These are phyloP conservation scores for Raffaelea albimanens DNA, from an alignment of 2,329 filamentous ascomycete genomes.

Conservation along the genomic window DNA sequence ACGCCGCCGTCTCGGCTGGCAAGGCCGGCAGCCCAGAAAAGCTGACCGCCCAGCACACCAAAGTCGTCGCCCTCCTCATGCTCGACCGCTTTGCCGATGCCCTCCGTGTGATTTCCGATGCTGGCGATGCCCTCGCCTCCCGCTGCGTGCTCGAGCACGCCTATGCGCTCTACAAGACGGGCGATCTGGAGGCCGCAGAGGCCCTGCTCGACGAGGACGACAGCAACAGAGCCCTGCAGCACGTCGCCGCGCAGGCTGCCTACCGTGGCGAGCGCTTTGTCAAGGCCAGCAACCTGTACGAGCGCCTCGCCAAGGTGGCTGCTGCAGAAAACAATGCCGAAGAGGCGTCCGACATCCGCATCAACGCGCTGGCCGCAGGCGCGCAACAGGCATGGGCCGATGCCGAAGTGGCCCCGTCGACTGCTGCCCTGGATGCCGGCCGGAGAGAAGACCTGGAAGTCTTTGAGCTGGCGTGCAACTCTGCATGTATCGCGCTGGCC, in stretches of 20 bases:
- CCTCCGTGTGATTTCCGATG: constrained; percentile 56
- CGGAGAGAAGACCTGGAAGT: constrained; percentile 56
- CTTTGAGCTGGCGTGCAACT: constrained; percentile 77
- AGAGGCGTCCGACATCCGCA: constrained; percentile 65
- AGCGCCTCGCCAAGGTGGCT: constrained; percentile 38
- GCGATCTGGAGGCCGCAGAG: constrained; percentile 54
- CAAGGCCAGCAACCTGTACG: constrained; percentile 56
- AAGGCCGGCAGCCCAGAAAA: constrained; percentile 34
- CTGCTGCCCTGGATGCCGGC: constrained; percentile 32
- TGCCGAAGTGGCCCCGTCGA: constrained; percentile 7
- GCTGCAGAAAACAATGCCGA: constrained; percentile 35
- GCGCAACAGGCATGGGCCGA: constrained; percentile 65
- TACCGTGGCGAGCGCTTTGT: constrained; percentile 69
- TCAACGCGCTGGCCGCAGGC: constrained; percentile 64
- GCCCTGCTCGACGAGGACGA: constrained; percentile 14
- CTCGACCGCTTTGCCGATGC: constrained; percentile 77
- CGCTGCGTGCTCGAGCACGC: constrained; percentile 59
- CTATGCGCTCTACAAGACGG: constrained; percentile 78
- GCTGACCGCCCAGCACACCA: constrained; percentile 54
- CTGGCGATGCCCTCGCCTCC: constrained; percentile 49
- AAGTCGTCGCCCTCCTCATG: constrained; percentile 67
- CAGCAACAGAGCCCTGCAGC: constrained; percentile 27
- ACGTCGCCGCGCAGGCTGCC: constrained; percentile 56
- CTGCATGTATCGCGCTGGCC: constrained; percentile 64
- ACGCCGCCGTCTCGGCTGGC: constrained; percentile 51